These are phyloP conservation scores for Phaeodactylum tricornutum DNA, from an alignment of 108 stramenopile genomes.

Conservation along the genomic window DNA sequence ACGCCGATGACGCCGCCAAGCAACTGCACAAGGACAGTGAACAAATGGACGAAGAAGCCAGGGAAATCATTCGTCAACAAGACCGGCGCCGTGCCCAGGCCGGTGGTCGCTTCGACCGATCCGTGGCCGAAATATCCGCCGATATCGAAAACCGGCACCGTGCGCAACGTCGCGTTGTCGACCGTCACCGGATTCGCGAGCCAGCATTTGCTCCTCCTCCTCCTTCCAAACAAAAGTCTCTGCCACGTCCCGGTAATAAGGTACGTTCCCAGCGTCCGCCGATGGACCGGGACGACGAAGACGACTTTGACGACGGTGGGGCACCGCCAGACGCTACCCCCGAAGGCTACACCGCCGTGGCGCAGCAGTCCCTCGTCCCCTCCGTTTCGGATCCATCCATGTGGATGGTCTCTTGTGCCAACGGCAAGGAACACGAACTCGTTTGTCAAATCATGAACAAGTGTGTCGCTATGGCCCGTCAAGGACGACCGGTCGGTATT, in stretches of 20 bases:
- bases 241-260: background rate
- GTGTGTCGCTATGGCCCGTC: slow-evolving; percentile 69
- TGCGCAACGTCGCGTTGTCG: slow-evolving; percentile 44
- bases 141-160: slow-evolving; percentile 81
- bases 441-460: slow-evolving; percentile 94
- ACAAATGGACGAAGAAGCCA: slow-evolving; percentile 81
- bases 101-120: slow-evolving; percentile 25
- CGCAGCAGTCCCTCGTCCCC: slow-evolving; percentile 86
- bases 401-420: slow-evolving; percentile 88
- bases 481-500: slow-evolving; percentile 71
- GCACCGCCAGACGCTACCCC: no score
- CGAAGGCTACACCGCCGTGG: slow-evolving; percentile 57
- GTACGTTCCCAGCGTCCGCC: background rate
- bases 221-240: background rate
- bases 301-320: slow-evolving; percentile 21
- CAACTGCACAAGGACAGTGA: slow-evolving; percentile 14
- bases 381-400: slow-evolving; percentile 89
- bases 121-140: slow-evolving; percentile 62
- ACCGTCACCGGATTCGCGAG: slow-evolving; percentile 13
- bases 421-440: slow-evolving; percentile 84
- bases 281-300: slow-evolving; percentile 8
- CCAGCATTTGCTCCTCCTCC: background rate
- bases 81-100: slow-evolving; percentile 73
- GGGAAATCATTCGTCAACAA: slow-evolving; percentile 73
- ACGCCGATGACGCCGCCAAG: slow-evolving; percentile 34